Evolutionary conservation across 2,329 filamentous ascomycete genomes (phyloP), one percentile per base, ranked within the genome.

Genomic region (Calonectria pteridis): DNA sequence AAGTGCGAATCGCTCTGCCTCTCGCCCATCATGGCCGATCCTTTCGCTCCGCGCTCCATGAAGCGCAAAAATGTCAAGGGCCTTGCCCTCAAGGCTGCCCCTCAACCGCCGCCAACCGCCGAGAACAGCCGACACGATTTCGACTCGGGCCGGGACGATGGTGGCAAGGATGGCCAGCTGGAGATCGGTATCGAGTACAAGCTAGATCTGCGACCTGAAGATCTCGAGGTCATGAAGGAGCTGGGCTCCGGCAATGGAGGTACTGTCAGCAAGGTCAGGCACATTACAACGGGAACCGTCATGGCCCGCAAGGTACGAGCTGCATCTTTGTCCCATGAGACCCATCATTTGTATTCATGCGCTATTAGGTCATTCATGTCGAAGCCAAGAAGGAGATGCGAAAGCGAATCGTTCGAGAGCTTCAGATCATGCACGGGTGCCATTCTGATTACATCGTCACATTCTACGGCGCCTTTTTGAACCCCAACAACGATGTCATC

Each of bases 21-120:
- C 29, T 65, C 28, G 55, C 58, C 73, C 83, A 84, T 77, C 83
- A 93, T 93, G 92, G 89, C 89, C 80, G 91, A 93, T 81, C 82
- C 86, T 40, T 92, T 93, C 79, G 90, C 90, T 76, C 90, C 90
- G 86, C 91, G 91, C 86, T 97, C 97, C 75, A 94, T 99, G 93
- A 98, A 98, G 93, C 94, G 96, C 89, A 98, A 98, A 91, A 99
- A 99, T 84, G 94, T 98, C 85, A 98, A 98, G 88, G 96, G 96
- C 46, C 93, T 99, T 65, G 96, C 95, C 78, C 89, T 99, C 83
- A 96, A 92, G 81, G 93, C 94, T 64, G 92, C 94, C 59, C 93
- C 95, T 51, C 95, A 95, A 75, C 88, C 91, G 64, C 87, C 92
- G 69, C 91, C 93, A 68, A 93, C 94, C 35, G 93, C 94, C 58